Evolutionary conservation across 495 filamentous ascomycete species (phyloP).

Genomic region (Annulohypoxylon nitens): DNA sequence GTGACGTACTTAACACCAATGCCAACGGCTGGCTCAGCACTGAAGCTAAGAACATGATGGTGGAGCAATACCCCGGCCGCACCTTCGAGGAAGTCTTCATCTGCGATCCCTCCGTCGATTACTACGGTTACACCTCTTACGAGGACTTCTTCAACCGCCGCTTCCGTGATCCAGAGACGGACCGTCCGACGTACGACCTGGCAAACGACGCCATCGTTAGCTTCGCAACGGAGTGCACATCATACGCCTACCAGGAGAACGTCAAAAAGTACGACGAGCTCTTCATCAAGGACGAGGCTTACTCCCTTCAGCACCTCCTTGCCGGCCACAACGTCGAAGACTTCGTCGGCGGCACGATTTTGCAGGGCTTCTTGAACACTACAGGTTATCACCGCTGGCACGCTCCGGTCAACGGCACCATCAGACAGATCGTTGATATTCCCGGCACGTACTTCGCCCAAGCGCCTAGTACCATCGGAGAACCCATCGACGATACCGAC

Average conservation of each 20-base stretch:
- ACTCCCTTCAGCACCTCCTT: constrained; percentile 66
- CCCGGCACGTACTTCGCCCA: constrained; percentile 72
- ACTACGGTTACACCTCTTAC: constrained; percentile 76
- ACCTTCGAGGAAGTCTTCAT: constrained; percentile 61
- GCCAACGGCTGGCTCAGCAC: constrained; percentile 69
- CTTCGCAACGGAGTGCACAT: constrained; percentile 69
- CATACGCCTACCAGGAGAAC: constrained; percentile 50
- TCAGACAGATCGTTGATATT: constrained; percentile 60
- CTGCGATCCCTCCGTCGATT: constrained; percentile 57
- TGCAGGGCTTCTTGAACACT: constrained; percentile 68
- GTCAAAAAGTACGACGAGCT: constrained; percentile 59
- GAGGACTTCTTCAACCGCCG: constrained; percentile 77
- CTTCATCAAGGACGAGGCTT: constrained; percentile 70
- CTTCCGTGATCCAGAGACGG: constrained; percentile 54
- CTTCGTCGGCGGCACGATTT: constrained; percentile 68
- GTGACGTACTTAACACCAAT: constrained; percentile 61
- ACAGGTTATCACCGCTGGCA: constrained; percentile 71
- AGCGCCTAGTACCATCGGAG: constrained; percentile 59
- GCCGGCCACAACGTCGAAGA: constrained; percentile 50
- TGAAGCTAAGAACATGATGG: constrained; percentile 36
- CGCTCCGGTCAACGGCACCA: constrained; percentile 63
- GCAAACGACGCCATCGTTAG: constrained; percentile 62
- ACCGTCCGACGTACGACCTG: constrained; percentile 63
- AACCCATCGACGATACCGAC: constrained; percentile 36
- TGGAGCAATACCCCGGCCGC: constrained; percentile 36